phyloP scores from a whole-genome alignment of 164 flowering plant genomes.

The Akebia trifoliata region DNA sequence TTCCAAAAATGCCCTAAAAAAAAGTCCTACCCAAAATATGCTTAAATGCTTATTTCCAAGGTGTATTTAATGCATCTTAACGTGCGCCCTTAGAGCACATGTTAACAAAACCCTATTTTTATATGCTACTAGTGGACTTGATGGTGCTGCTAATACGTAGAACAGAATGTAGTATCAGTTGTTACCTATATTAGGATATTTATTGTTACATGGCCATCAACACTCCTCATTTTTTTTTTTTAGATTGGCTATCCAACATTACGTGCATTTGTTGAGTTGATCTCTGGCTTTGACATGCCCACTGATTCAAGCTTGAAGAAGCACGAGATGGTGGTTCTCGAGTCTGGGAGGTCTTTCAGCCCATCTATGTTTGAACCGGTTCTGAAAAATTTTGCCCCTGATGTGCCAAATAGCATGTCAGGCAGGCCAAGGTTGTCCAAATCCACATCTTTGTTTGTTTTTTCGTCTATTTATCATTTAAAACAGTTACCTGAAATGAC shows the following conservation, averaged over 20 bases:
- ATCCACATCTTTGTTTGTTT: background rate
- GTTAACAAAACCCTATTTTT: too few relatives aligned
- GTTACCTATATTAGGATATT: background rate
- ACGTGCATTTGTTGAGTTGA: slow-evolving; percentile 66
- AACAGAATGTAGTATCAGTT: slow-evolving; percentile 1
- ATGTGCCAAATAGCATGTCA: slow-evolving; percentile 56
- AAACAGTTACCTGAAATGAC: too few relatives aligned
- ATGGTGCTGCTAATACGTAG: too few relatives aligned
- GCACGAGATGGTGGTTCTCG: slow-evolving; percentile 35
- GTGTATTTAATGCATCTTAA: too few relatives aligned
- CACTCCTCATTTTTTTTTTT: slow-evolving; percentile 10
- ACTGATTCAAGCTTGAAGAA: slow-evolving; percentile 35
- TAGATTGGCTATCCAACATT: slow-evolving; percentile 82
- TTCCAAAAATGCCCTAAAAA: too few relatives aligned
- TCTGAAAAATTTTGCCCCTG: slow-evolving; percentile 84
- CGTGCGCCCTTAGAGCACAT: too few relatives aligned
- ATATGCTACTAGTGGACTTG: too few relatives aligned
- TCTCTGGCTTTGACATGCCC: slow-evolving; percentile 61
- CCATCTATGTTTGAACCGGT: slow-evolving; percentile 87
- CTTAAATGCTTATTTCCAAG: too few relatives aligned
- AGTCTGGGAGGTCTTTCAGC: slow-evolving; percentile 65
- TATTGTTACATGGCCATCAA: background rate
- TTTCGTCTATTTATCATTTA: background rate
- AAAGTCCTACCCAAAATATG: too few relatives aligned
- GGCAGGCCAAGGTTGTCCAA: slow-evolving; percentile 84